These are phyloP conservation scores for Aspergillus egyptiacus DNA, from an alignment of 495 filamentous ascomycete genomes.

Conservation along the genomic window DNA sequence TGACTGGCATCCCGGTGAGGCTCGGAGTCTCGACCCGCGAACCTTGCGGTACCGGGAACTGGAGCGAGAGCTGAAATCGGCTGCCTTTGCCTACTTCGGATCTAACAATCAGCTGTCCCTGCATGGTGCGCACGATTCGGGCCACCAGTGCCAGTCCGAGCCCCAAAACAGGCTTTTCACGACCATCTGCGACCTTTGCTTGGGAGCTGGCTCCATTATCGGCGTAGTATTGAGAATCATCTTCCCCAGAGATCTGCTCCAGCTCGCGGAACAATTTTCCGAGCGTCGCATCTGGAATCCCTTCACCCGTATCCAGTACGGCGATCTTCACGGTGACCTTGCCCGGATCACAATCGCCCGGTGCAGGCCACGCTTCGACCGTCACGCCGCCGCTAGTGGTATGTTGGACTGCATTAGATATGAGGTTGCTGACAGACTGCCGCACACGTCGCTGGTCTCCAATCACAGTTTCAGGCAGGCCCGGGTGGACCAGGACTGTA, in stretches of 20 bases:
- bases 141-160: constrained; percentile 84
- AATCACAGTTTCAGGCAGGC: constrained; percentile 61
- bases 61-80: constrained; percentile 55
- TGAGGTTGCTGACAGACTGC: constrained; percentile 76
- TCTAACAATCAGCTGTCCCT: constrained; percentile 81
- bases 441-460: constrained; percentile 77
- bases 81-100: constrained; percentile 84
- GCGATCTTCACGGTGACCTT: constrained; percentile 63
- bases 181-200: not conserved
- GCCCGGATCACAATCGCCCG: constrained; percentile 28
- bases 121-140: constrained; percentile 79
- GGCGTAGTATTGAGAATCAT: constrained; percentile 25
- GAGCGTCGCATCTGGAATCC: constrained; percentile 66
- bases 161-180: constrained; percentile 52
- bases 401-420: constrained; percentile 80
- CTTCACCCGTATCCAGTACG: constrained; percentile 72
- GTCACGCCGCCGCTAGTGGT: constrained; percentile 64
- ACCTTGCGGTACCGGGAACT: constrained; percentile 31
- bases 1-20: not conserved
- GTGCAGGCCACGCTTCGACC: constrained; percentile 57
- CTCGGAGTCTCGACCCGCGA: not conserved
- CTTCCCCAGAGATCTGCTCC: constrained; percentile 71
- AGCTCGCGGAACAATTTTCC: constrained; percentile 79
- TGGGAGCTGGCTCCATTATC: constrained; percentile 5
- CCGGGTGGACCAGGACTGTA: constrained; percentile 59